Evolutionary conservation across 257 asterid genomes (phyloP), one percentile per base, ranked within the genome.

Genomic region (Osmanthus fragrans): DNA sequence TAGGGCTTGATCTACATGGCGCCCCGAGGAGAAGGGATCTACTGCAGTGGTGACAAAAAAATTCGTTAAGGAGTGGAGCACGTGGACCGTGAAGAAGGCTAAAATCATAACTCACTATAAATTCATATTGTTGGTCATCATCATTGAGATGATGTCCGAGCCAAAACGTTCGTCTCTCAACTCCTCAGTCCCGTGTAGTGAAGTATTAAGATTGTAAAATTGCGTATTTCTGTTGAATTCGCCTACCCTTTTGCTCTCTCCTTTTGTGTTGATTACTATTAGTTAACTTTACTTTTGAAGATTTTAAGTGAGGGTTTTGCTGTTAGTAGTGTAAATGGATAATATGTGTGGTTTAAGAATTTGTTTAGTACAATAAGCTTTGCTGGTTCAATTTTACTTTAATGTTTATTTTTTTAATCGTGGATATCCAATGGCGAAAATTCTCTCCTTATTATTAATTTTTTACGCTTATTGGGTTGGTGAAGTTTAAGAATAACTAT

Each of bases 171-270:
- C 97, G 6, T 92, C 82, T 86, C 95, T 66, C 98, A 94, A 81
- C 95, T 94, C 79, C 94, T 94, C 78, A 87, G 92, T 79, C 98
- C 98, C 19, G 98, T 94, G 5, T 94, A 87, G 12, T 49, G 58
- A 70, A 79, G 3, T 33, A 23, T n/a, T 58, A 19, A 21, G 66
- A 19, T 65, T 2, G 29, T 67, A 36, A 40, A 73, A 64, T 58
- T 11, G 64, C 27, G 13, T 34, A 75, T 64, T 74, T 81, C 65
- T 73, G 18, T 71, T 47, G 80, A 54, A 27, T 30, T 73, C 74
- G 70, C 36, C 73, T 39, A 19, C 13, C 66, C 56, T 12, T 15
- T 12, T 47, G n/a, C 3, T 56, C 21, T 63, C 54, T 19, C 18
- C 76, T 27, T 71, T 67, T 68, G 40, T 0, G 32, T 58, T 39